Evolutionary conservation across 306 rosid species (phyloP), one percentile per base, ranked within the genome.

Genomic region (Dryas alaskensis): DNA sequence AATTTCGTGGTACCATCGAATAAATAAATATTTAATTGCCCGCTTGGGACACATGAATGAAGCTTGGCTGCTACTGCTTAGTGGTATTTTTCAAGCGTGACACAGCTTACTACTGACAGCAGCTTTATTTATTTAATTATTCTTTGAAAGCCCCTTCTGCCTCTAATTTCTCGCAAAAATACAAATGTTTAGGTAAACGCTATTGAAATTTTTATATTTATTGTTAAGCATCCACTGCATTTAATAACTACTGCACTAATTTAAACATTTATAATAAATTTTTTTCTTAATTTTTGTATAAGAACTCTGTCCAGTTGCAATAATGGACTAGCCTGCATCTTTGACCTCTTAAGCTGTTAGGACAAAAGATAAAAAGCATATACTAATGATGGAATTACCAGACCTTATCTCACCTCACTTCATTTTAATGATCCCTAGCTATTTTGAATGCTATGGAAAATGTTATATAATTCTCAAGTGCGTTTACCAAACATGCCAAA

Each of bases 131-230:
- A 2, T 37, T 11, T 69, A 31, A 22, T 22, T 22, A 22, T 9
- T 69, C n/a, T 50, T 1, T 37, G 9, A 51, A 51, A 69, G n/a
- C 37, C 25, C 8, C 58, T 67, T 48, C 8, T 27, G 43, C 37
- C 22, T 22, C 45, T 10, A 52, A 69, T 70, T 54, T 17, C 43
- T 70, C 52, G 17, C 64, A 70, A 31, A 10, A 70, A 6, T 70
- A 70, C 74, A 6, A 70, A 70, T 6, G 13, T 13, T 54, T 40
- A 70, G 64, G 64, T 40, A 12, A 54, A 42, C 73, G 40, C 64
- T 11, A 4, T 42, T 3, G 12, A 54, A 70, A 39, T 5, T 42
- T 19, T 3, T 53, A 40, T 17, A 42, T n/a, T 53, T 17, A 54
- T 42, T 13, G 10, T 17, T 54, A n/a, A 40, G 74, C 52, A 42